Evolutionary conservation across 768 basidiomycete species (phyloP), one percentile per base, ranked within the genome.

Genomic region (Suillus clintonianus): DNA sequence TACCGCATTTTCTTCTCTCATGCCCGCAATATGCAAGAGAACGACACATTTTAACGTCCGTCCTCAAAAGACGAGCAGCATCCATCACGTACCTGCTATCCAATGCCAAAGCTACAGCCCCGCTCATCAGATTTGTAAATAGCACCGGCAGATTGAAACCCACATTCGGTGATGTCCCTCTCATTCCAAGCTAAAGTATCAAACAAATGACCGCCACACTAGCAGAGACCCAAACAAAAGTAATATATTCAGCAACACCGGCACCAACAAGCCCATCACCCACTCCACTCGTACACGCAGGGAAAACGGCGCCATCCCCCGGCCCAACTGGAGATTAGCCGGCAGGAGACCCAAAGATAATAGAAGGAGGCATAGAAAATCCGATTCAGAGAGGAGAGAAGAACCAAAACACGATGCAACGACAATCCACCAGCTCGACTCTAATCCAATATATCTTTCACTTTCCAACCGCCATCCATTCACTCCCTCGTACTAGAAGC

Each of bases 1-100:
- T 76, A 0, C 48, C 59, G 4, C 79, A 78, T 61, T 79, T 58
- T 62, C 62, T 79, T 9, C 53, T 73, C 5, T 9, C 63, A 6
- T 80, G 78, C 70, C 62, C 54, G 45, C 65, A 60, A 6, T 73
- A 74, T 9, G 51, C n/a, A 1, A 13, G 19, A 0, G 51, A 62
- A 19, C 1, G 39, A 0, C 50, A 53, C 30, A n/a, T n/a, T 3
- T 37, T 62, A 3, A 24, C 47, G 3, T 14, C 47, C 2, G 6
- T 14, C 22, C 42, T 62, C 11, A 43, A 11, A 4, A 27, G 64
- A 11, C 24, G 34, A 5, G 59, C 64, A 4, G 19, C 22, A 0
- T 67, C 64, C 7, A 43, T 67, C 17, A 43, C 36, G 0, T 64
- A n/a, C 39, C 30, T 67, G 3, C 60, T 64, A 15, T 30, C 62